phyloP scores from a whole-genome alignment of 202 grass and related monocot species.

The Digitaria exilis region DNA sequence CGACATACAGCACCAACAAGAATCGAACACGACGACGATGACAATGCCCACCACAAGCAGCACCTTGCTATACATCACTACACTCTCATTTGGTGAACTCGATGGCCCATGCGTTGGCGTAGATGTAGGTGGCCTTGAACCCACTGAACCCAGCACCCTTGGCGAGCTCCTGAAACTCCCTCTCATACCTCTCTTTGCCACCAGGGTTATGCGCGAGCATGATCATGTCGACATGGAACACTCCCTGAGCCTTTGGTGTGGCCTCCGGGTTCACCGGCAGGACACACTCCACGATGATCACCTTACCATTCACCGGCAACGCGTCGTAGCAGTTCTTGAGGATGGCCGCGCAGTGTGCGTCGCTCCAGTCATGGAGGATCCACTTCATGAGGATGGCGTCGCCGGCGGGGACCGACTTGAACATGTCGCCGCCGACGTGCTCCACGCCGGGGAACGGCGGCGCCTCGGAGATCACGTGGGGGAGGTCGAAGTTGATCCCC shows the following conservation, averaged over 20 bases:
- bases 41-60: too few relatives aligned
- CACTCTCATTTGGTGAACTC: conserved; percentile 32
- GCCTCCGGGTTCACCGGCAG: conserved; percentile 56
- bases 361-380: conserved; percentile 88
- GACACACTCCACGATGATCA: conserved; percentile 67
- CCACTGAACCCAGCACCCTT: too few relatives aligned
- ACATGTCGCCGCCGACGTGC: conserved; percentile 83
- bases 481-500: conserved; percentile 83
- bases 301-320: conserved; percentile 72
- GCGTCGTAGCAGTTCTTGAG: conserved; percentile 79
- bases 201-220: conserved; percentile 82
- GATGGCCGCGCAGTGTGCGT: conserved; percentile 59
- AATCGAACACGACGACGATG: neutral
- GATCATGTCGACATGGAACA: conserved; percentile 72
- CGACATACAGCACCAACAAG: neutral
- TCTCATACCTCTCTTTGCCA: conserved; percentile 72
- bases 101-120: too few relatives aligned
- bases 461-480: conserved; percentile 91
- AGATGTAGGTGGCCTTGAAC: too few relatives aligned
- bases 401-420: conserved; percentile 54
- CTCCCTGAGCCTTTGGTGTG: conserved; percentile 44
- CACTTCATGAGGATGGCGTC: conserved; percentile 94
- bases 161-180: conserved; percentile 61
- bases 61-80: too few relatives aligned
- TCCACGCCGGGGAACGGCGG: conserved; percentile 70